Conservation (phyloP, 2,329 filamentous ascomycete genomes). For the Calonectria leucothoes region DNA sequence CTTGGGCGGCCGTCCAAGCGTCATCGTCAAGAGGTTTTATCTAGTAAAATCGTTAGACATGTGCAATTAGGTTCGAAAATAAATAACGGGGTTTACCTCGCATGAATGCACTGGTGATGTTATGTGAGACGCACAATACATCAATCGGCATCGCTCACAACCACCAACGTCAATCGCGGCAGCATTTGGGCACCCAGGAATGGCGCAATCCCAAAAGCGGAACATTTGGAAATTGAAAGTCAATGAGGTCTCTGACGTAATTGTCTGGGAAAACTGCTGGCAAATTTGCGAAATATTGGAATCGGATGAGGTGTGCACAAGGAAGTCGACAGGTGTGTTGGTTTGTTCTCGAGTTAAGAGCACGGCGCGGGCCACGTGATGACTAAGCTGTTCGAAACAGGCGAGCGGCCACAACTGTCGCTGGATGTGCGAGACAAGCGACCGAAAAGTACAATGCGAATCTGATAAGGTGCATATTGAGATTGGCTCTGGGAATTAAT, state of each 20-base stretch:
- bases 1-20: neutral
- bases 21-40: neutral
- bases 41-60: too few relatives aligned
- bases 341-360: too few relatives aligned
- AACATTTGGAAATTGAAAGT: neutral
- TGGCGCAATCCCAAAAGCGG: neutral
- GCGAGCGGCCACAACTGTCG: too few relatives aligned
- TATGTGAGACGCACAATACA: neutral
- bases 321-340: too few relatives aligned
- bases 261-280: neutral
- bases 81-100: neutral
- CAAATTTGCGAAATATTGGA: neutral
- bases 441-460: too few relatives aligned
- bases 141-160: neutral
- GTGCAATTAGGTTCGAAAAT: too few relatives aligned
- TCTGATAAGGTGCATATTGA: too few relatives aligned
- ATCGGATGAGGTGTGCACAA: neutral
- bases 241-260: neutral
- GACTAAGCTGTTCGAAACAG: too few relatives aligned
- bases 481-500: too few relatives aligned
- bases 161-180: neutral
- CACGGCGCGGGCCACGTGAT: too few relatives aligned
- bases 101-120: neutral
- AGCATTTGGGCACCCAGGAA: neutral
- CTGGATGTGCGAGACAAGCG: too few relatives aligned